Evolutionary conservation across 495 filamentous ascomycete species (phyloP), one percentile per base, ranked within the genome.

Genomic region (Delitschia confertaspora): DNA sequence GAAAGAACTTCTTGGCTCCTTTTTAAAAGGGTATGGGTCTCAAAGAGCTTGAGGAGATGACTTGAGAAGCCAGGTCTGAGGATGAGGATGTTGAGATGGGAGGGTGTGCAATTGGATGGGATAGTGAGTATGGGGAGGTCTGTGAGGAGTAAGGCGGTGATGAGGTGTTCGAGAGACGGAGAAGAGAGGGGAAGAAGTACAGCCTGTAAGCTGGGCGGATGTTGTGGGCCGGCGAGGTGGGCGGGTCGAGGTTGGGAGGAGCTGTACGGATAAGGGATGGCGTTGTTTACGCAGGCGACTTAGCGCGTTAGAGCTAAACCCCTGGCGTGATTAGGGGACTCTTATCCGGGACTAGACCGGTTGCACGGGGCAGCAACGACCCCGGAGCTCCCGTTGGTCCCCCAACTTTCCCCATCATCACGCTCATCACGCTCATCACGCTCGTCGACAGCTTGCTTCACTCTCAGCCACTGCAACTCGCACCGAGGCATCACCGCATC

Each of bases 1-100:
- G 85, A 89, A 88, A 84, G 85, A 76, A 72, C 72, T 75, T 79
- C 75, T 79, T 73, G 78, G 76, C 81, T 75, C 76, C 75, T 62
- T 55, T 42, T 24, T 26, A 42, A 23, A 21, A 32, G 40, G 41
- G n/a, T n/a, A n/a, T n/a, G n/a, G 37, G 24, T 44, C 39, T 55
- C 40, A 47, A 31, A 32, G 37, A 24, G 47, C 24, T 33, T 22
- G 36, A 16, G 31, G 21, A 43, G 38, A 21, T n/a, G 33, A 25
- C 19, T 34, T 36, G 30, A 33, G 40, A 21, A 45, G 53, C 53
- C 53, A 57, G 53, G 49, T 52, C 53, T 21, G 21, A 27, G 6
- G 23, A 27, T 22, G 34, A 22, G 16, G 16, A 24, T 13, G 34
- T 13, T 19, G 33, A 35, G 33, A 47, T 11, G 44, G 37, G 38